Evolutionary conservation across 371 early-diverging fungal genomes (phyloP), one percentile per base, ranked within the genome.

Genomic region (Circinella umbellata): DNA sequence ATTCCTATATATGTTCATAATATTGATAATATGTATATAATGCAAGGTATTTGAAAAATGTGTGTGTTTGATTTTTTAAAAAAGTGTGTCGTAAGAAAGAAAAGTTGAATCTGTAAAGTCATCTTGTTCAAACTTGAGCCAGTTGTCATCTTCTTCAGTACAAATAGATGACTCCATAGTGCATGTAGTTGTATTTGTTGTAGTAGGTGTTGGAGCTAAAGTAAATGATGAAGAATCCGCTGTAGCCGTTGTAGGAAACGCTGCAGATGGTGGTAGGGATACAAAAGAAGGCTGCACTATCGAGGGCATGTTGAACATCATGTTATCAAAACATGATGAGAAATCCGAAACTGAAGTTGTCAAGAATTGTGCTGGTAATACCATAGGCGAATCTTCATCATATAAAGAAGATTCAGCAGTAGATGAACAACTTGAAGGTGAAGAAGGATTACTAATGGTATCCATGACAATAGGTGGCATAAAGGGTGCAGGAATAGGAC

Each of bases 121-220:
- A 34, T 67, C 68, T 35, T 67, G 68, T 34, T 61, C 68, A 5
- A 67, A 49, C 38, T 59, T 67, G 35, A 61, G 35, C 68, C 68
- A 67, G 14, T 49, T 48, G 48, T 63, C 63, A n/a, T 63, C 63
- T 39, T 46, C 63, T 27, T 27, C 27, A 27, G 27, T 27, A 27
- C 27, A 27, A 42, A 11, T 9, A 42, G 42, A 42, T 13, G 61
- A 49, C 15, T 67, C 61, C 18, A 53, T 57, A 34, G 57, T 59
- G 1, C 20, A 42, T 2, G 46, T 57, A 18, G 67, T 54, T 1
- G 39, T 49, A 39, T 60, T 46, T 15, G 59, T 46, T n/a, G 42
- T 14, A 9, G 67, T 47, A 13, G 68, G 61, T 47, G 68, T 59
- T 34, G 36, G 51, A 17, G 34, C 35, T 20, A 35, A 49, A 20